Conservation (phyloP, 192 early-diverging fungal species). For the Coemansia sp. region DNA sequence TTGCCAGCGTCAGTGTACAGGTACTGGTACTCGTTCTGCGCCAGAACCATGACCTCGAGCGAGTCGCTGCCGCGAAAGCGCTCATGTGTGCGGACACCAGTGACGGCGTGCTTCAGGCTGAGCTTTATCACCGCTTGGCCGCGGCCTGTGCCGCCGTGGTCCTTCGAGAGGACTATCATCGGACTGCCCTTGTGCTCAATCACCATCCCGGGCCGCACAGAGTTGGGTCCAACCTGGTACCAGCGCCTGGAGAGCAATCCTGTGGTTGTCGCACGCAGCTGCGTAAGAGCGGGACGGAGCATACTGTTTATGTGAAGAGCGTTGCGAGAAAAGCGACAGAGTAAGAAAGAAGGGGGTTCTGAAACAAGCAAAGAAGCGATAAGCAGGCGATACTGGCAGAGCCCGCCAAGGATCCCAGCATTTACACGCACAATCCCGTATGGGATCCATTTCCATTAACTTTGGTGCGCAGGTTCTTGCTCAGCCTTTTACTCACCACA, state of each 20-base stretch:
- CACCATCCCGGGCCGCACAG: slow-evolving; percentile 66
- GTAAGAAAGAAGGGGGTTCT: background rate
- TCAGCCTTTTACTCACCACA: too few species aligned
- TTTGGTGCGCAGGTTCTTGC: too few species aligned
- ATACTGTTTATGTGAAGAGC: background rate
- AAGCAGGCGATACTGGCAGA: too few species aligned
- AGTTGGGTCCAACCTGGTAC: slow-evolving; percentile 42
- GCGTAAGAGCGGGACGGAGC: slow-evolving; percentile 6
- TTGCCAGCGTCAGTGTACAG: slow-evolving; percentile 69
- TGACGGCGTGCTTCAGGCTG: slow-evolving; percentile 70
- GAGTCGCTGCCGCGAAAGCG: slow-evolving; percentile 71
- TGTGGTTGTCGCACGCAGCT: background rate
- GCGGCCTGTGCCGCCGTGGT: slow-evolving; percentile 71
- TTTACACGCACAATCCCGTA: too few species aligned
- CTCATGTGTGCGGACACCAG: slow-evolving; percentile 61
- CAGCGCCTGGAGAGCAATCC: slow-evolving; percentile 18
- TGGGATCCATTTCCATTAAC: too few species aligned
- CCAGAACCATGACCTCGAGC: slow-evolving; percentile 72
- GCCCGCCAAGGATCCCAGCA: too few species aligned
- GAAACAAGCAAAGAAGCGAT: background rate
- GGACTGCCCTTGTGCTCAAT: slow-evolving; percentile 68
- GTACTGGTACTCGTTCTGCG: slow-evolving; percentile 68
- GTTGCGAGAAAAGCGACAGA: background rate
- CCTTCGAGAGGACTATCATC: slow-evolving; percentile 66
- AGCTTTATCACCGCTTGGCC: slow-evolving; percentile 69